A percentile compares a stretch with the other conserved stretches of the same genome.
phyloP scores from a whole-genome alignment of 2,329 filamentous ascomycete genomes.

The Simplicillium sp. region DNA sequence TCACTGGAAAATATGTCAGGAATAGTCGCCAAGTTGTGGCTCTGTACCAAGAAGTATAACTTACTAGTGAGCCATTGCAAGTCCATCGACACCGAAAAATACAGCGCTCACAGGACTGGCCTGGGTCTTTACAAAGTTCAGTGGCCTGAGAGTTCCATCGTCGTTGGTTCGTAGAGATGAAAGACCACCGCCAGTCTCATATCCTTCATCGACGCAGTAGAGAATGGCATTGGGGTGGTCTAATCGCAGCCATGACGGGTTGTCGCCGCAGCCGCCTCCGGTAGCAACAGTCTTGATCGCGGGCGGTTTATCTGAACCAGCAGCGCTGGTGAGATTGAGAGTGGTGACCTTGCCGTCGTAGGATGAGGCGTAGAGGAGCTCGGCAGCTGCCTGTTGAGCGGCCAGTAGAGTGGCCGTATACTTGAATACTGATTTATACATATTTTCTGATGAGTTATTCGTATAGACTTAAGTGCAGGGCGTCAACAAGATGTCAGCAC shows the following conservation, averaged over 20 bases:
- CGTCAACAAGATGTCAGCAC: too few relatives aligned
- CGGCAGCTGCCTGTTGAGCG: constrained; percentile 15
- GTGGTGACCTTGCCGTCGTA: constrained; percentile 39
- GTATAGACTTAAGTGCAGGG: too few relatives aligned
- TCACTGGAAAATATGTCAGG: constrained; percentile 15
- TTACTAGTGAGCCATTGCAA: constrained; percentile 37
- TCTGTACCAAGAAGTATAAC: constrained; percentile 10
- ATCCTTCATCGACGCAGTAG: constrained; percentile 53
- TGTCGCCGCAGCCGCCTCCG: constrained; percentile 38
- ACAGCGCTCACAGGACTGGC: constrained; percentile 33
- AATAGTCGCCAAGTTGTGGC: background rate
- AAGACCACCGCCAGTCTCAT: constrained; percentile 35
- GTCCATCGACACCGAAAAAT: constrained; percentile 30
- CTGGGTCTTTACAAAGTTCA: constrained; percentile 24
- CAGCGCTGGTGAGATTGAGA: constrained; percentile 27
- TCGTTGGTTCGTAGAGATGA: constrained; percentile 25
- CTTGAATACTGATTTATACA: background rate
- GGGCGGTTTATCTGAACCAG: constrained; percentile 22
- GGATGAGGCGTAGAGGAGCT: constrained; percentile 36
- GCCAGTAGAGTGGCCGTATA: constrained; percentile 3
- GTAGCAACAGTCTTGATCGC: constrained; percentile 24
- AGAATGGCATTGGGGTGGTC: constrained; percentile 38
- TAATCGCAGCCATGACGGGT: constrained; percentile 52
- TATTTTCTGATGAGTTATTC: background rate
- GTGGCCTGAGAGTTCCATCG: constrained; percentile 27